Percentiles rank a stretch among this genome's conserved stretches.
These are phyloP conservation scores for Moesziomyces aphidis DNA, from an alignment of 1,284 basidiomycete species.

Conservation along the genomic window DNA sequence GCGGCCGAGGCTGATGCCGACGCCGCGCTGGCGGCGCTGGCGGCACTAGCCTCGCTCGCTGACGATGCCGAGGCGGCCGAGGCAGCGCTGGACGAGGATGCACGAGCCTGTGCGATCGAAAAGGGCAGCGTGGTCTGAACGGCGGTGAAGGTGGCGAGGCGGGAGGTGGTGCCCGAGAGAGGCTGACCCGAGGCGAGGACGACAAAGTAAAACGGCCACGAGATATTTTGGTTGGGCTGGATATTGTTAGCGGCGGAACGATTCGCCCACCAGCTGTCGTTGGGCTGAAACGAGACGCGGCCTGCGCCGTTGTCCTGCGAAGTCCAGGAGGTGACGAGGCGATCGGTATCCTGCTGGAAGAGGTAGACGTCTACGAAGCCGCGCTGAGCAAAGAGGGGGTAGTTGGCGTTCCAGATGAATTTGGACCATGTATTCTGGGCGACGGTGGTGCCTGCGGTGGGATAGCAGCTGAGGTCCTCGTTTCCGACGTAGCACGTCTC, in stretches of 20 bases:
- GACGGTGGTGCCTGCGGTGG: conserved; percentile 45
- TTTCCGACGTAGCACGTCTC: conserved; percentile 58
- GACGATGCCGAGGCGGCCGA: conserved; percentile 35
- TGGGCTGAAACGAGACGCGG: conserved; percentile 54
- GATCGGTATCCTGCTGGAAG: conserved; percentile 56
- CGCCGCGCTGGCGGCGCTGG: conserved; percentile 10
- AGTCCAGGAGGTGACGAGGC: conserved; percentile 51
- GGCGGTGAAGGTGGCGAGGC: conserved; percentile 53
- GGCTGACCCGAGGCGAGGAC: conserved; percentile 43
- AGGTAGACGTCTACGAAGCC: conserved; percentile 63
- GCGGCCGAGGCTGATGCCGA: conserved; percentile 25
- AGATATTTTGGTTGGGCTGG: conserved; percentile 52
- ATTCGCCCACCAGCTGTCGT: conserved; percentile 57
- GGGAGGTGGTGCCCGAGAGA: conserved; percentile 41
- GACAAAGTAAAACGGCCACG: conserved; percentile 65
- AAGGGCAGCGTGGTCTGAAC: conserved; percentile 56
- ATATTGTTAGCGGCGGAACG: conserved; percentile 49
- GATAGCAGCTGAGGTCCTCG: conserved; percentile 58
- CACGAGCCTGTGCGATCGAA: conserved; percentile 36
- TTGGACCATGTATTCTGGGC: conserved; percentile 50
- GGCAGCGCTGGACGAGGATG: conserved; percentile 27
- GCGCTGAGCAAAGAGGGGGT: conserved; percentile 51
- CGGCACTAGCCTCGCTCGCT: conserved; percentile 14
- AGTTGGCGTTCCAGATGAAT: conserved; percentile 63
- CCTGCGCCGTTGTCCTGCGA: conserved; percentile 51